Base-by-base conservation (phyloP, 176 grass and related monocot genomes). In the Alopecurus myosuroides region DNA sequence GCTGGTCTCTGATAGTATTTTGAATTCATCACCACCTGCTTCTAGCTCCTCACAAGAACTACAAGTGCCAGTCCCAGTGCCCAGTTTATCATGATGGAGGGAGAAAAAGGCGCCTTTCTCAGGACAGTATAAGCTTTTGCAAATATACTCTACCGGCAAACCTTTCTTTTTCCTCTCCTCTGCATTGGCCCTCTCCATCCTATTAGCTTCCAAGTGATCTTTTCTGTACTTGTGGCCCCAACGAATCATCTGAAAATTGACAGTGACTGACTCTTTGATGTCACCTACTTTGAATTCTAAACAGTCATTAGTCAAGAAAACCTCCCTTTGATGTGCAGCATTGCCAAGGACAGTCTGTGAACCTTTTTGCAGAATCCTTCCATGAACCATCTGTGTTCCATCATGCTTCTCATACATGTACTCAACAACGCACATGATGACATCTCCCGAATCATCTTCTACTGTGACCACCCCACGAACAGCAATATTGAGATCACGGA, bases 291-390 rank as follows among this genome's bases (percentile, higher is more conserved):
- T 76, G 29, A 86, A 82, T 45, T 92, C 88, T 51, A 81, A 84
- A 81, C 93, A 95, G 20, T 88, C 85, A 62, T 88, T 84, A 25
- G 85, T 88, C 39, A 95, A 67, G 80, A 95, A 95, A 40, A 95
- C n/a, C 69, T 95, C 90, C 52, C 88, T 77, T 65, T 86, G 88
- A 76, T 95, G 85, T 61, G 93, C 90, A 42, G 93, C 93, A 81
- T 95, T 86, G 70, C 90, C 93, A 40, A 95, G 88, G 81, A 92
- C 66, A 28, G 90, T 95, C 8, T 88, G 70, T 6, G 40, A 81
- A 36, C 90, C 90, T 36, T 69, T 92, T 29, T 62, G 68, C 61
- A 95, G 44, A 49, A 88, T 48, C 52, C 88, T 92, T n/a, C 93
- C 93, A 82, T 95, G 93, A 25, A 81, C 17, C 82, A 87, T 92